phyloP scores from a whole-genome alignment of 768 basidiomycete genomes.

The Hebeloma cylindrosporum region DNA sequence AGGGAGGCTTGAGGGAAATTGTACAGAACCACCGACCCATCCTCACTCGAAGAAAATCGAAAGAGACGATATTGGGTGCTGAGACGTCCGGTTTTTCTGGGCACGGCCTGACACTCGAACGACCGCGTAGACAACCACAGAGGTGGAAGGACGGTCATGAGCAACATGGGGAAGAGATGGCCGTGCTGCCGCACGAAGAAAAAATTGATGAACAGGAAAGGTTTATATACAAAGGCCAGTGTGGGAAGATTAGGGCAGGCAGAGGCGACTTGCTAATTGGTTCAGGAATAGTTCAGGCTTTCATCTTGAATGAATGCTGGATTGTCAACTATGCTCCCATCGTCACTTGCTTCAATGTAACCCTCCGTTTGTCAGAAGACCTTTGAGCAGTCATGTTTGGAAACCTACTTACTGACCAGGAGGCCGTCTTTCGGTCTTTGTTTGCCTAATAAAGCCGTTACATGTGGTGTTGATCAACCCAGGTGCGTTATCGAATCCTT shows the following conservation, averaged over 20 bases:
- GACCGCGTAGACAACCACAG: slow-evolving; percentile 51
- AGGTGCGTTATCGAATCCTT: slow-evolving; percentile 4
- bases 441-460: slow-evolving; percentile 7
- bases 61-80: slow-evolving; percentile 70
- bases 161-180: slow-evolving; percentile 85
- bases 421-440: too few species aligned
- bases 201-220: slow-evolving; percentile 17
- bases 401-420: too few species aligned
- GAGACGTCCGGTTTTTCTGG: slow-evolving; percentile 76
- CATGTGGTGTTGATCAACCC: slow-evolving; percentile 9
- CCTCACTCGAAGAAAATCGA: slow-evolving; percentile 41
- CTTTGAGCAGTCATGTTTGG: too few species aligned
- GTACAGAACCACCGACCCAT: slow-evolving; percentile 80
- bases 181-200: slow-evolving; percentile 81
- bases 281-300: background rate
- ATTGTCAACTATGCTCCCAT: too few species aligned
- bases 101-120: slow-evolving; percentile 92
- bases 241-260: slow-evolving; percentile 45
- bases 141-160: slow-evolving; percentile 61
- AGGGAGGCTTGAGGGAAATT: slow-evolving; percentile 26
- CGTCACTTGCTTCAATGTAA: too few species aligned
- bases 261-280: background rate
- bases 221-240: slow-evolving; percentile 19
- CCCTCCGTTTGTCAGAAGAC: too few species aligned
- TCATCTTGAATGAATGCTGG: background rate